phyloP scores from a whole-genome alignment of 148 eudicot genomes.

The Persicaria tinctoria region DNA sequence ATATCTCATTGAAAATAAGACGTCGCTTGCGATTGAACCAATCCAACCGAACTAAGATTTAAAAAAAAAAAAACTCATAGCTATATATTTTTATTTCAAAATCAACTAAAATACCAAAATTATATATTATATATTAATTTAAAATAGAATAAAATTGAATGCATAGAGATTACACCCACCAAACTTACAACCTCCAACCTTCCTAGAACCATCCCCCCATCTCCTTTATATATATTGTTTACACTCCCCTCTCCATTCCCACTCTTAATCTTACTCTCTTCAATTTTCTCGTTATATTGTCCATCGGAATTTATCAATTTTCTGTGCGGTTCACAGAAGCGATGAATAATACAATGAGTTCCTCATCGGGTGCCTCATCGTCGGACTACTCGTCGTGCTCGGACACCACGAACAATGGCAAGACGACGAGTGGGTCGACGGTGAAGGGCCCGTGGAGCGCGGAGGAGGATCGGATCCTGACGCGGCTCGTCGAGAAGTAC shows the following conservation, averaged over 20 bases:
- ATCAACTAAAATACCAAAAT: slow-evolving; percentile 4
- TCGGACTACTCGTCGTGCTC: not conserved
- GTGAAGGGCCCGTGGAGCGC: slow-evolving; percentile 63
- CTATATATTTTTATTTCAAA: no score
- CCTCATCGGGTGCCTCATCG: not conserved
- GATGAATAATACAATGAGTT: not conserved
- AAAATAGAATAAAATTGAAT: not conserved
- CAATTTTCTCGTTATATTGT: not conserved
- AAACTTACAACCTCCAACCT: not conserved
- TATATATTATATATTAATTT: not conserved
- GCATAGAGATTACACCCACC: not conserved
- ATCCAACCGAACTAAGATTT: no score
- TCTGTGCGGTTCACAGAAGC: not conserved
- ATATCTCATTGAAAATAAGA: no score
- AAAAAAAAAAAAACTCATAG: no score
- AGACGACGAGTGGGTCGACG: slow-evolving; percentile 10
- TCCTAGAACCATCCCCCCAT: slow-evolving; percentile 10
- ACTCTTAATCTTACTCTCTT: not conserved
- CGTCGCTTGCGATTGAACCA: no score
- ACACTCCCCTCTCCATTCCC: not conserved
- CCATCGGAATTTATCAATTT: not conserved
- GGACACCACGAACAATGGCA: not conserved
- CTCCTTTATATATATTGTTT: not conserved
- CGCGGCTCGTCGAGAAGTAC: slow-evolving; percentile 39
- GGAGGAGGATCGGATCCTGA: slow-evolving; percentile 54